phyloP scores from a whole-genome alignment of 2,329 filamentous ascomycete genomes.

The Coniochaeta ligniaria region DNA sequence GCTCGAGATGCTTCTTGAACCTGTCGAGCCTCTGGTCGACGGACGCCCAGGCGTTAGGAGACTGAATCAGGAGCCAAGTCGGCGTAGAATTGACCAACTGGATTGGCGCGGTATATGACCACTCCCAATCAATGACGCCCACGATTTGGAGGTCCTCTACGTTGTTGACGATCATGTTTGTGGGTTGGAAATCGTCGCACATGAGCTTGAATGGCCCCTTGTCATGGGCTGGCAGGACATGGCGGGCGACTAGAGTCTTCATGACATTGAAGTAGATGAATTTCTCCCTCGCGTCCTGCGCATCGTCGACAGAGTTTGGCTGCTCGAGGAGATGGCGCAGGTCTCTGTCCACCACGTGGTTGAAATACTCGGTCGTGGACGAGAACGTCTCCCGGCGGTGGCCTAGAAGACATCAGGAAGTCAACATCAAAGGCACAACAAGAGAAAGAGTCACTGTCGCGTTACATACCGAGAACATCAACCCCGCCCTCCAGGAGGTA shows the following conservation, averaged over 20 bases:
- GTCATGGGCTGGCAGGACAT: conserved; percentile 13
- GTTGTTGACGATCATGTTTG: conserved; percentile 27
- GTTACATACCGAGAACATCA: neutral
- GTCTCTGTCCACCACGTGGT: conserved; percentile 22
- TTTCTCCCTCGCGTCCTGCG: conserved; percentile 19
- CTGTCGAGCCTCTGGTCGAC: no score
- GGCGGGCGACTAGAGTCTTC: conserved; percentile 16
- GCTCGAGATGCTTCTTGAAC: no score
- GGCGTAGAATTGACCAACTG: conserved; percentile 20
- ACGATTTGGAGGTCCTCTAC: conserved; percentile 24
- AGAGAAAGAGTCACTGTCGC: neutral
- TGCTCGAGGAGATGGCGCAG: conserved; percentile 25
- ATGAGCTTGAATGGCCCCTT: conserved; percentile 25
- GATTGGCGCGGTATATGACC: conserved; percentile 27
- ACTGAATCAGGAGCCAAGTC: neutral
- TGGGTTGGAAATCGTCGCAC: conserved; percentile 26
- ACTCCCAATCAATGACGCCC: conserved; percentile 27
- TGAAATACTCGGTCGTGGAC: conserved; percentile 24
- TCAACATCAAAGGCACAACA: no score
- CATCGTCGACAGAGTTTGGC: conserved; percentile 21
- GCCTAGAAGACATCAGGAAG: neutral
- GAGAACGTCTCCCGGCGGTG: conserved; percentile 9
- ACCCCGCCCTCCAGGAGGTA: neutral
- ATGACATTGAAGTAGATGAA: conserved; percentile 21
- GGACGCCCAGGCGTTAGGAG: no score